Evolutionary conservation across 192 early-diverging fungal genomes (phyloP).

Genomic region (Coemansia sp.): DNA sequence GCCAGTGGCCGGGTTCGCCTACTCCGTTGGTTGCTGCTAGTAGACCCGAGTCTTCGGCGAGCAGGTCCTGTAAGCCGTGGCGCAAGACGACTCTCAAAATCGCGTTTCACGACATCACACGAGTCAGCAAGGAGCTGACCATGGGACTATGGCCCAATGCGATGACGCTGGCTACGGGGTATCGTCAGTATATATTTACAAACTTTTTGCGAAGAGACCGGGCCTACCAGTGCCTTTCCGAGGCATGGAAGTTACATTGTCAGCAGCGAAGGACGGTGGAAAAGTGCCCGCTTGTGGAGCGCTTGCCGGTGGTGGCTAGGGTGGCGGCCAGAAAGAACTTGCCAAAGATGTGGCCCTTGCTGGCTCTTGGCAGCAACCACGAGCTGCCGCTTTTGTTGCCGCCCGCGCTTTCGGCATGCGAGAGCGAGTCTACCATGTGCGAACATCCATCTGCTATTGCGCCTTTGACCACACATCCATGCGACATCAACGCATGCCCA

Average conservation of each 20-base stretch:
- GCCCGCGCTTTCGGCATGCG: not conserved
- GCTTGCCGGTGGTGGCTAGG: not conserved
- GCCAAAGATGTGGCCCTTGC: not conserved
- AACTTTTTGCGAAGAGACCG: slow-evolving; percentile 47
- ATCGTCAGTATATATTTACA: slow-evolving; percentile 46
- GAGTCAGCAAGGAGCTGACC: slow-evolving; percentile 45
- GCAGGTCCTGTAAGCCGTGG: slow-evolving; percentile 16
- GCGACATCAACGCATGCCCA: not conserved
- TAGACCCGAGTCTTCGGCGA: not conserved
- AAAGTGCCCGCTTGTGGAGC: not conserved
- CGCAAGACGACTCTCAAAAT: slow-evolving; percentile 33
- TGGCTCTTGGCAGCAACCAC: not conserved
- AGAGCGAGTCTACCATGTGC: slow-evolving; percentile 21
- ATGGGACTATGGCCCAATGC: slow-evolving; percentile 50
- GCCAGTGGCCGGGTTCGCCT: not conserved
- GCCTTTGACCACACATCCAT: not conserved
- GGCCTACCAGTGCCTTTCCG: slow-evolving; percentile 20
- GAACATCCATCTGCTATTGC: not conserved
- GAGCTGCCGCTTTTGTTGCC: not conserved
- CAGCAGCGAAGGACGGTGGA: not conserved
- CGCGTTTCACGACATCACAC: slow-evolving; percentile 33
- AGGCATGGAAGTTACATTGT: slow-evolving; percentile 10
- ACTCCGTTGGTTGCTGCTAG: not conserved
- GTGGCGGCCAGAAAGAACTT: not conserved
- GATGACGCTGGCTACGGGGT: slow-evolving; percentile 28